phyloP scores from a whole-genome alignment of 2,329 filamentous ascomycete species.

The Xylariaceae sp. region DNA sequence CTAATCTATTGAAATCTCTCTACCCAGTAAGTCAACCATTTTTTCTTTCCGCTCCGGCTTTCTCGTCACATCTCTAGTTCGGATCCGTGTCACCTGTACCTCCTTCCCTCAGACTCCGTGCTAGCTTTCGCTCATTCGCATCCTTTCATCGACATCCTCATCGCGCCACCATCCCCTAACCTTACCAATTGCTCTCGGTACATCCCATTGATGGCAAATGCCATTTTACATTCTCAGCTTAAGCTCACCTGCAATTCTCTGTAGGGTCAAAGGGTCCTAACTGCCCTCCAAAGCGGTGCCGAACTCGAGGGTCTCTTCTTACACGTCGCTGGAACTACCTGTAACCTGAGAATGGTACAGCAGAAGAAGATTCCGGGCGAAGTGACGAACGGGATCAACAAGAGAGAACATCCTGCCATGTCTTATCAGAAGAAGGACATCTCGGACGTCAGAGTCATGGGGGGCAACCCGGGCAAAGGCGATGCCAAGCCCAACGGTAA shows the following conservation, averaged over 20 bases:
- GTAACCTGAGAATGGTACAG: conserved; percentile 39
- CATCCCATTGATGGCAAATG: conserved; percentile 4
- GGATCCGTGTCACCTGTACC: conserved; percentile 31
- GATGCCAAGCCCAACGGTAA: conserved; percentile 47
- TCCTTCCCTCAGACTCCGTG: conserved; percentile 24
- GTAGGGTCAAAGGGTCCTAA: conserved; percentile 32
- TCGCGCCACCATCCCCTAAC: conserved; percentile 10
- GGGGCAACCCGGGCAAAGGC: conserved; percentile 37
- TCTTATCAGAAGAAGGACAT: conserved; percentile 37
- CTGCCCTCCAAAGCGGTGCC: conserved; percentile 27
- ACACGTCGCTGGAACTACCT: conserved; percentile 22
- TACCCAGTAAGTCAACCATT: conserved; percentile 28
- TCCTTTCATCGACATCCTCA: conserved; percentile 4
- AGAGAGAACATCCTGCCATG: conserved; percentile 35
- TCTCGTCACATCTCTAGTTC: conserved; percentile 23
- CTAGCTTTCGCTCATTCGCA: conserved; percentile 23
- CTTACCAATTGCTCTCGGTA: conserved; percentile 28
- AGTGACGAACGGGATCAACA: conserved; percentile 35
- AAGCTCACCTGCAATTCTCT: conserved; percentile 24
- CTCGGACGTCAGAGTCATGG: conserved; percentile 32
- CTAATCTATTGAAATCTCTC: conserved; percentile 20
- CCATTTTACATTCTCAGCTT: conserved; percentile 3
- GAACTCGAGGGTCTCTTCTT: conserved; percentile 27
- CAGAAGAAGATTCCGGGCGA: conserved; percentile 36
- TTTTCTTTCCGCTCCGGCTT: conserved; percentile 12